These are phyloP conservation scores for Aspergillus fischeri DNA, from an alignment of 2,329 filamentous ascomycete genomes.

Conservation along the genomic window DNA sequence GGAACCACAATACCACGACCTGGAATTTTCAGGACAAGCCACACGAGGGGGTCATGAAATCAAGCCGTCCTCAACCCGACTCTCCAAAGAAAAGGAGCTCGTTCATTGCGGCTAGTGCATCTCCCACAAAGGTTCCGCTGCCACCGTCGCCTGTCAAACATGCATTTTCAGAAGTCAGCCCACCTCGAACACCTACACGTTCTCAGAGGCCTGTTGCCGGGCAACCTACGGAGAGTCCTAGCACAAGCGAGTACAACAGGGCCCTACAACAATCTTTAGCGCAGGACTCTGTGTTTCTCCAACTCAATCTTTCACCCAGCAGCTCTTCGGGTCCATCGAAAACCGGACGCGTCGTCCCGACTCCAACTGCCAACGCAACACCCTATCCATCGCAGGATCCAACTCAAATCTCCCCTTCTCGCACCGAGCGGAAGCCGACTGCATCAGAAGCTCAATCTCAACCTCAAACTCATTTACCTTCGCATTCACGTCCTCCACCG, in stretches of 20 bases:
- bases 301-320: conserved; percentile 28
- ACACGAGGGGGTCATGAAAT: conserved; percentile 24
- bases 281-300: conserved; percentile 38
- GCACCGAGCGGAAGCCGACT: conserved; percentile 9
- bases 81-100: conserved; percentile 53
- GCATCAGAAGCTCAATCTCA: conserved; percentile 8
- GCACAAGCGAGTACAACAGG: conserved; percentile 38
- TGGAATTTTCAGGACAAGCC: conserved; percentile 28
- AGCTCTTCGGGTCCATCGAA: conserved; percentile 13
- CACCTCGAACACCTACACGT: conserved; percentile 46
- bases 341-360: conserved; percentile 8
- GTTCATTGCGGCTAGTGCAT: conserved; percentile 33
- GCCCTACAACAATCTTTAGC: conserved; percentile 40
- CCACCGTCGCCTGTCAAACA: conserved; percentile 56
- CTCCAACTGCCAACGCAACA: conserved; percentile 24
- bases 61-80: conserved; percentile 49
- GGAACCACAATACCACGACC: conserved; percentile 46
- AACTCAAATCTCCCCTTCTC: conserved; percentile 16
- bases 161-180: conserved; percentile 46
- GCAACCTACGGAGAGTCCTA: conserved; percentile 32
- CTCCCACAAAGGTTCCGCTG: conserved; percentile 59
- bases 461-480: conserved; percentile 5
- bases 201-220: conserved; percentile 38
- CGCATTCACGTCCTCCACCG: conserved; percentile 32
- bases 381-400: conserved; percentile 27